Evolutionary conservation across 805 yeast species (phyloP), one percentile per base, ranked within the genome.

Genomic region (Candida easanensis): DNA sequence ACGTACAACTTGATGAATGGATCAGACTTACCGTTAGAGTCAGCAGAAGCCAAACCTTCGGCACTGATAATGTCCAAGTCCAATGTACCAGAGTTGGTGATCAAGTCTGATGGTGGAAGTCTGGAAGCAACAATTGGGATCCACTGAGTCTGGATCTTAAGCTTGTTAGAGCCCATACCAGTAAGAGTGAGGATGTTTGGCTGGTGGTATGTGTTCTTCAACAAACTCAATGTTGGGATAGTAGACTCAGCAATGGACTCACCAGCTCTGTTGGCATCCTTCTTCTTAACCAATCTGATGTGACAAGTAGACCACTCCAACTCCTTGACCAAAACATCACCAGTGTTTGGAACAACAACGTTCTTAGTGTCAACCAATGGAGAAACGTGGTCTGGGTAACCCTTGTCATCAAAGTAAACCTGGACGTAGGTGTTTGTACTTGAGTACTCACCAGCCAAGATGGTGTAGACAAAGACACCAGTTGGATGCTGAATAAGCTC

Each of bases 21-120:
- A 66, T 93, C 99, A 3, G 97, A 88, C 61, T 85, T 84, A 39
- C 98, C 98, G 54, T 83, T 84, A 23, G 86, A 71, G 65, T 93
- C 99, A n/a, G 90, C 95, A 13, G 96, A 75, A 31, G 84, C 79
- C 45, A 93, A 72, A 39, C 77, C 77, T 14, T 73, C 73, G 3
- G 93, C 98, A 38, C 72, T 70, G 35, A 81, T 51, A 4, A 87
- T 71, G 23, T 74, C 78, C 27, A 89, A 72, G 18, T 71, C 72
- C 52, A 91, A 64, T 22, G 68, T 69, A 61, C 99, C 99, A 45
- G 80, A 73, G 62, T 88, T 84, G 38, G 82, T 76, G 49, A 82
- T 77, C 33, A 84, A 71, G 64, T 93, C 99, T 30, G 76, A 73
- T 15, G 79, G 77, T 42, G 95, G 95, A 35, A 91, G 66, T 23